These are phyloP conservation scores for Candida namnaoensis DNA, from an alignment of 805 yeast species.

Conservation along the genomic window DNA sequence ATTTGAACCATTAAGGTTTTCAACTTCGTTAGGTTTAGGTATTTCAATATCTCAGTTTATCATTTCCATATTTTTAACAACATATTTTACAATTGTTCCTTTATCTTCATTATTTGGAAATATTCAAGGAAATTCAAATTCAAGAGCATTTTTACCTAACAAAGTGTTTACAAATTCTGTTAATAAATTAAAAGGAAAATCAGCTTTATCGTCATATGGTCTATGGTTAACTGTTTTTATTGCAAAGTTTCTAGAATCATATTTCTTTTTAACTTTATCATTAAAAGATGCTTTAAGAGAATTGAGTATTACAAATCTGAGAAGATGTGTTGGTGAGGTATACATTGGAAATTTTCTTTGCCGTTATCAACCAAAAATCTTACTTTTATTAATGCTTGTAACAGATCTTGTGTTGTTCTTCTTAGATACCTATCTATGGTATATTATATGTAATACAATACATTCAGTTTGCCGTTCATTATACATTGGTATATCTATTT, in stretches of 20 bases:
- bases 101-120: conserved; percentile 45
- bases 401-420: conserved; percentile 94
- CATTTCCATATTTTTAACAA: conserved; percentile 42
- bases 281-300: conserved; percentile 92
- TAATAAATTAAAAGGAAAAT: conserved; percentile 41
- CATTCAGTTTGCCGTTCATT: conserved; percentile 97
- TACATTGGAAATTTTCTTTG: conserved; percentile 80
- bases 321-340: conserved; percentile 86
- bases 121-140: background rate
- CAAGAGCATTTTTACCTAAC: conserved; percentile 41
- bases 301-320: conserved; percentile 75
- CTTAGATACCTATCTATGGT: conserved; percentile 99
- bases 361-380: conserved; percentile 79
- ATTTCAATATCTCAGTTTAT: conserved; percentile 48
- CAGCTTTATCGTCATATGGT: conserved; percentile 53
- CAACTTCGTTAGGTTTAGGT: conserved; percentile 26
- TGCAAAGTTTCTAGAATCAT: conserved; percentile 83
- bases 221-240: conserved; percentile 62
- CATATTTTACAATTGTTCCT: conserved; percentile 56
- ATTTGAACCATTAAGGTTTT: conserved; percentile 23
- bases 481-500: conserved; percentile 96
- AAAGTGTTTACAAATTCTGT: conserved; percentile 53
- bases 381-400: conserved; percentile 84
- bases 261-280: conserved; percentile 82
- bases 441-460: conserved; percentile 87